phyloP scores from a whole-genome alignment of 2,329 filamentous ascomycete species.

The Pseudogymnoascus sp. region DNA sequence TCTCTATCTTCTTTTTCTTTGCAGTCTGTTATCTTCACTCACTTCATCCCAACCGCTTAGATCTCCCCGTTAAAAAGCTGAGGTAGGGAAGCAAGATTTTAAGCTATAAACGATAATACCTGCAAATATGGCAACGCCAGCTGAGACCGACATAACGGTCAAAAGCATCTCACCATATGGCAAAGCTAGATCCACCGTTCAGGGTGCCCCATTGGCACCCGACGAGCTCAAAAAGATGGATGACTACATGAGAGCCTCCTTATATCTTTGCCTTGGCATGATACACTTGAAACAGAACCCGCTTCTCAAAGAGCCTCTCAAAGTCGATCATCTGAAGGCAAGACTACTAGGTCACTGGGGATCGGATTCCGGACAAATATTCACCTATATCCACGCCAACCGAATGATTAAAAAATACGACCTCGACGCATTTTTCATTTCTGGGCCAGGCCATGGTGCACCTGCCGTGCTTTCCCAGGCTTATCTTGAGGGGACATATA shows the following conservation, averaged over 20 bases:
- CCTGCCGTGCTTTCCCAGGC: conserved; percentile 69
- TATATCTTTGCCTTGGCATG: conserved; percentile 74
- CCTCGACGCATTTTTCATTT: conserved; percentile 64
- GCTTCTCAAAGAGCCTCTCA: conserved; percentile 61
- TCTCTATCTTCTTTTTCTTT: not conserved
- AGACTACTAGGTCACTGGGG: conserved; percentile 73
- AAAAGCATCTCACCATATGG: conserved; percentile 59
- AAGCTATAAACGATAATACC: not conserved
- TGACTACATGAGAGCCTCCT: conserved; percentile 65
- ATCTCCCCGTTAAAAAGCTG: not conserved
- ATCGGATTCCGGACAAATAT: conserved; percentile 71
- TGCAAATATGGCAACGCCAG: conserved; percentile 7
- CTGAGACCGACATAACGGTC: conserved; percentile 31
- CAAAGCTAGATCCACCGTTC: conserved; percentile 56
- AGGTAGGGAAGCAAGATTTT: no score
- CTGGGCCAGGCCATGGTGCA: conserved; percentile 70
- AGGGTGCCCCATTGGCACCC: conserved; percentile 52
- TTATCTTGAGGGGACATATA: conserved; percentile 71
- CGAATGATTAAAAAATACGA: conserved; percentile 75
- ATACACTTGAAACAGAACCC: conserved; percentile 71
- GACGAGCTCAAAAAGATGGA: conserved; percentile 63
- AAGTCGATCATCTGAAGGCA: conserved; percentile 63
- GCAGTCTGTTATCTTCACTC: not conserved
- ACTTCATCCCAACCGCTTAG: not conserved
- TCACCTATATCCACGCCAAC: conserved; percentile 78